Conservation (phyloP, 2,329 filamentous ascomycete genomes). For the Sclerotinia spermophila region DNA sequence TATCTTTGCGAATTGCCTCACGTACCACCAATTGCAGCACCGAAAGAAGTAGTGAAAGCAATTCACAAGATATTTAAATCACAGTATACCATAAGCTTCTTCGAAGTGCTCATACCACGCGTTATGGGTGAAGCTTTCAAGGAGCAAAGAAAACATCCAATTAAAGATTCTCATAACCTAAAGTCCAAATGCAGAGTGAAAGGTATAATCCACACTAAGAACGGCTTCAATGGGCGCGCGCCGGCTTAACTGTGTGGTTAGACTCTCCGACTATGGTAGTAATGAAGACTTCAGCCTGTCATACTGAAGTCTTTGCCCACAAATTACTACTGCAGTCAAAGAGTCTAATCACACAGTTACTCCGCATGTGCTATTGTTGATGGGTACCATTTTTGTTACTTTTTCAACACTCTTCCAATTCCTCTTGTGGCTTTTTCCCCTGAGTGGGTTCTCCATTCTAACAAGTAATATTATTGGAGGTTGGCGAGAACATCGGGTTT, state of each 20-base stretch:
- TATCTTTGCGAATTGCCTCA: not conserved
- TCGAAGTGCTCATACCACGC: no score
- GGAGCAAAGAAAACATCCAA: not conserved
- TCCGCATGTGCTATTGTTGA: not conserved
- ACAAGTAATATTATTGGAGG: not conserved
- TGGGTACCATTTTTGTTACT: not conserved
- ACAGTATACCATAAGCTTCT: not conserved
- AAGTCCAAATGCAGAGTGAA: not conserved
- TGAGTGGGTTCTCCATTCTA: not conserved
- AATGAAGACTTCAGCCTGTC: not conserved
- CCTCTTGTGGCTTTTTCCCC: not conserved
- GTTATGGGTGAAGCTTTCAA: not conserved
- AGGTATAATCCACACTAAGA: not conserved
- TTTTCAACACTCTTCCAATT: not conserved
- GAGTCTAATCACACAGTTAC: not conserved
- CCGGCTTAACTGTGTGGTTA: not conserved
- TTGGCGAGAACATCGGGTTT: not conserved
- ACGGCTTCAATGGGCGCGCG: accelerated
- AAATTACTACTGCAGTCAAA: not conserved
- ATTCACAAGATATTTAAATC: not conserved
- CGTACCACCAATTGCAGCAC: not conserved
- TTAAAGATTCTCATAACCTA: not conserved
- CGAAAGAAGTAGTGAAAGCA: not conserved
- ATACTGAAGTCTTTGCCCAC: not conserved
- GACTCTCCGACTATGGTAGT: not conserved